Conservation (phyloP, 108 stramenopile species). For the Skeletonema marinoi region DNA sequence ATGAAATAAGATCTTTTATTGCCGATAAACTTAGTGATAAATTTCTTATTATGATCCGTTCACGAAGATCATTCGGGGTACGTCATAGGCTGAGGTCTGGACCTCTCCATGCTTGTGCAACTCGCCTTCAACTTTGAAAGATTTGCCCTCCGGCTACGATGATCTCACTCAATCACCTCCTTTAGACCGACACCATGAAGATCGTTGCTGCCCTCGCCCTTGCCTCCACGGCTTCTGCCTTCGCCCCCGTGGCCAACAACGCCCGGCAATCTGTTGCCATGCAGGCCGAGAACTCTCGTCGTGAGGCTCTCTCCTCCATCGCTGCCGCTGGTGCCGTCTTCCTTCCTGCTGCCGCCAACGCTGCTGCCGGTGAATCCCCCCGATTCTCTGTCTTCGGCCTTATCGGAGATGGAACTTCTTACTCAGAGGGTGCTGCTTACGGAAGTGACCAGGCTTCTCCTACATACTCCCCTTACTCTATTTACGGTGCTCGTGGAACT, state of each 20-base stretch:
- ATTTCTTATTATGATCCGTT: too few species aligned
- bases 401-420: slow-evolving; percentile 80
- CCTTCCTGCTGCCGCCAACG: slow-evolving; percentile 80
- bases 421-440: slow-evolving; percentile 90
- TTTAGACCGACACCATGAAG: slow-evolving; percentile 67
- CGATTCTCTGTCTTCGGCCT: slow-evolving; percentile 91
- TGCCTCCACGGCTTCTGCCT: slow-evolving; percentile 75
- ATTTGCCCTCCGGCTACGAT: not conserved
- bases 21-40: not conserved
- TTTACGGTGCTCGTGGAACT: slow-evolving; percentile 57
- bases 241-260: slow-evolving; percentile 53
- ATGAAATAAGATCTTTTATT: not conserved
- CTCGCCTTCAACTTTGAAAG: not conserved
- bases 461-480: slow-evolving; percentile 92
- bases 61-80: not conserved
- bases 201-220: slow-evolving; percentile 79
- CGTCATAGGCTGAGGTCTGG: not conserved
- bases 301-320: slow-evolving; percentile 70
- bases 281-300: slow-evolving; percentile 62
- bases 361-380: slow-evolving; percentile 86
- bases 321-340: slow-evolving; percentile 81
- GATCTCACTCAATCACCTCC: not conserved
- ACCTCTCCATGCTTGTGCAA: not conserved
- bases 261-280: slow-evolving; percentile 30
- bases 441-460: slow-evolving; percentile 78